Base-by-base conservation (phyloP, 257 asterid species). In the Nicotiana sylvestris region DNA sequence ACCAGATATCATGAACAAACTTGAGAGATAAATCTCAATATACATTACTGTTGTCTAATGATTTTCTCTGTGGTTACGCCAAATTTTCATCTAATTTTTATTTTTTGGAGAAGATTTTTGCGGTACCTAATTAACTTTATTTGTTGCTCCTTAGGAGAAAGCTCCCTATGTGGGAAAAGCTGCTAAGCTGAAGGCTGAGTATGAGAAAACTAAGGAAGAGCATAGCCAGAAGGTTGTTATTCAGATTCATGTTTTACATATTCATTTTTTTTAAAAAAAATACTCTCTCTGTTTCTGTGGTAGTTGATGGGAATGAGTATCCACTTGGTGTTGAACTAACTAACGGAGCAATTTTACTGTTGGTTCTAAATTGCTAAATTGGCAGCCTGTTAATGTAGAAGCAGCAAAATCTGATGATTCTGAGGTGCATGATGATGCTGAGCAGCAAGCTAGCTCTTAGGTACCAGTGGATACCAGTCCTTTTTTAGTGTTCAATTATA, bases 371-470 rank as follows among this genome's bases (percentile, higher is more conserved):
- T 11, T 57, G 30, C 32, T 49, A 8, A 43, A 15, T 15, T 55
- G 61, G 58, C 60, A 74, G 81, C 67, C 10, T 66, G 78, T 51
- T 53, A 55, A 29, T 17, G 61, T 9, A 9, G 81, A 61, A 60
- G 65, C 53, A 51, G 29, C 46, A 39, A 51, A 29, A 39, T 51
- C 86, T 15, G 74, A 17, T 1, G 83, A 67, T 37, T 83, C 80
- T 35, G 86, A 83, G 80, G 83, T 83, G 43, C 35, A 66, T 5
- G 83, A 78, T 78, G 49, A 39, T 13, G 82, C 76, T 37, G 83
- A 78, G 60, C 83, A 83, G 74, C 83, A 83, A 46, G 80, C 86
- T 66, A 83, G 86, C 70, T 83, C 80, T 83, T 78, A 78, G 85
- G 51, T 43, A 43, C 51, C 11, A 43, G 51, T 8, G 1, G 51